These are phyloP conservation scores for Aspergillus nanangensis DNA, from an alignment of 495 filamentous ascomycete genomes.

Conservation along the genomic window DNA sequence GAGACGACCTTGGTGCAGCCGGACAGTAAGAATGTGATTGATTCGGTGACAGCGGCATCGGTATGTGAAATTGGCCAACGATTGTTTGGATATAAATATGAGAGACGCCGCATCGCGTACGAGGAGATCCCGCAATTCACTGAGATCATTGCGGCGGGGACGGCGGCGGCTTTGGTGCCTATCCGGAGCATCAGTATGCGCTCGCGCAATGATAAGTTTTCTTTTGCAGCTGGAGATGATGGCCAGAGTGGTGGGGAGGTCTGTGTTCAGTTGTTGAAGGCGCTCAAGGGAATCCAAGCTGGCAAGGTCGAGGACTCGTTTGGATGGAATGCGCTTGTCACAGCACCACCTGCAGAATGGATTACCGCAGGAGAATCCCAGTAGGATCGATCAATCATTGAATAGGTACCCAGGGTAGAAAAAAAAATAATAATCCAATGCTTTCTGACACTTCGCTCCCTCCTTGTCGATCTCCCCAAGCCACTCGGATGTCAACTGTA, in stretches of 20 bases:
- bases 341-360: not conserved
- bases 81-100: slow-evolving; percentile 62
- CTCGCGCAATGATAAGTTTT: slow-evolving; percentile 60
- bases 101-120: slow-evolving; percentile 66
- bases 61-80: slow-evolving; percentile 61
- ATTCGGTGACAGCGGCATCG: slow-evolving; percentile 73
- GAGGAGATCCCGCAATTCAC: slow-evolving; percentile 71
- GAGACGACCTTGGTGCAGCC: slow-evolving; percentile 72
- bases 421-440: too few relatives aligned
- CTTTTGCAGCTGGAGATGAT: slow-evolving; percentile 54
- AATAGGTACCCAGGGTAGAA: too few relatives aligned
- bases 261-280: slow-evolving; percentile 63
- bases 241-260: slow-evolving; percentile 70
- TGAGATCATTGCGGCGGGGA: slow-evolving; percentile 90
- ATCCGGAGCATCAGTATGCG: slow-evolving; percentile 80
- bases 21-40: slow-evolving; percentile 75
- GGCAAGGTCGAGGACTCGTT: slow-evolving; percentile 72
- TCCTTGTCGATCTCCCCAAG: too few relatives aligned
- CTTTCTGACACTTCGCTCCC: too few relatives aligned
- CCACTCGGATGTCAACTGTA: too few relatives aligned
- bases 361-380: too few relatives aligned
- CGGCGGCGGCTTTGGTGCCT: slow-evolving; percentile 86
- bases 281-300: slow-evolving; percentile 78
- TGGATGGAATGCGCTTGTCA: slow-evolving; percentile 53
- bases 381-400: too few relatives aligned